Conservation (phyloP, 805 yeast genomes). For the Saccharomycopsis schoenii region DNA sequence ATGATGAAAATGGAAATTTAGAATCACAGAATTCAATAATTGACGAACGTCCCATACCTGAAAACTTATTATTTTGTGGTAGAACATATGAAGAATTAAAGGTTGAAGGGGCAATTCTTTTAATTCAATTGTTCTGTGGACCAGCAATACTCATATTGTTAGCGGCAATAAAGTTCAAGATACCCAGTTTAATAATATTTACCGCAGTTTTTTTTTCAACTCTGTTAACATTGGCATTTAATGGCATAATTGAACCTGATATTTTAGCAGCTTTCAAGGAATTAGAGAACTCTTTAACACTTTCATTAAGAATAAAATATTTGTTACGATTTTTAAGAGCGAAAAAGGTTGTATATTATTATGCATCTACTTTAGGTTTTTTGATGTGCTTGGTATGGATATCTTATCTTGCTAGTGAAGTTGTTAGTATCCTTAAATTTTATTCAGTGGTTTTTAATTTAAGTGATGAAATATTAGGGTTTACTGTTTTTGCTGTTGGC, state of each 20-base stretch:
- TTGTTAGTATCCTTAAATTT: slow-evolving; percentile 53
- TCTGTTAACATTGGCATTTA: background rate
- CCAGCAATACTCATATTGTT: background rate
- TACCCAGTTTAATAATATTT: background rate
- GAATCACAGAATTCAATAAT: background rate
- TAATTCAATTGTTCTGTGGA: slow-evolving; percentile 1
- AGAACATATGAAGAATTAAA: background rate
- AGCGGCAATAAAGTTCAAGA: background rate
- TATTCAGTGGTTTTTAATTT: slow-evolving; percentile 50
- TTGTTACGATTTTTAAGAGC: background rate
- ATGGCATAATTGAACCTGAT: background rate
- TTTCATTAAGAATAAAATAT: background rate
- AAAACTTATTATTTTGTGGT: background rate
- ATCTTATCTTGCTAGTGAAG: slow-evolving; percentile 56
- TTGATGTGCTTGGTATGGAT: slow-evolving; percentile 57
- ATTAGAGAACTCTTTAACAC: background rate
- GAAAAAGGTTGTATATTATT: background rate
- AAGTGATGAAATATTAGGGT: slow-evolving; percentile 73
- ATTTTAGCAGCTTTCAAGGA: background rate
- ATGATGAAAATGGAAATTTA: background rate
- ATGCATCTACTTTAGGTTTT: slow-evolving; percentile 40
- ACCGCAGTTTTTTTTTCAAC: background rate
- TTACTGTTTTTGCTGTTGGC: slow-evolving; percentile 85
- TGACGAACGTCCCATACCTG: background rate
- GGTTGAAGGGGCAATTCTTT: slow-evolving; percentile 2